Evolutionary conservation across 306 rosid genomes (phyloP).

Genomic region (Sicyos edulis): DNA sequence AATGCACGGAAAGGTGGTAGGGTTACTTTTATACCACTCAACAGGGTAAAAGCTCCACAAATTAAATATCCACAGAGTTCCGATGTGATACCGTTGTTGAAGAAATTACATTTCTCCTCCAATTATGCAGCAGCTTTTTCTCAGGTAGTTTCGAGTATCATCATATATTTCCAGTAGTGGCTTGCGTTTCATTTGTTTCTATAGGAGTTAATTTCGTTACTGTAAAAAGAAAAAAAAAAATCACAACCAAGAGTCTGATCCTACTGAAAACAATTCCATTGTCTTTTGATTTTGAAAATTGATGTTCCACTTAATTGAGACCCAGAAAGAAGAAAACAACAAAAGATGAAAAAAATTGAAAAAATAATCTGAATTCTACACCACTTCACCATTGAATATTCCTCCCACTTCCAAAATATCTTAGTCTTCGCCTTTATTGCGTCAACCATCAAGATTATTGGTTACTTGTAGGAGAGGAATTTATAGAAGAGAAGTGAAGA

Average conservation of each 20-base stretch:
- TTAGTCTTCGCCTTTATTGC: not conserved
- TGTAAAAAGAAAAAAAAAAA: no score
- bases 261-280: not conserved
- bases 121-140: slow-evolving; percentile 61
- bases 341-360: not conserved
- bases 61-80: slow-evolving; percentile 75
- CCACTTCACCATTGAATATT: slow-evolving; percentile 4
- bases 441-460: not conserved
- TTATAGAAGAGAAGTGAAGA: slow-evolving; percentile 6
- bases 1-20: slow-evolving; percentile 85
- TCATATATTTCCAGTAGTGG: not conserved
- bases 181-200: not conserved
- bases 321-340: not conserved
- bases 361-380: not conserved
- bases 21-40: slow-evolving; percentile 90
- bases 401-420: not conserved
- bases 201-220: no score
- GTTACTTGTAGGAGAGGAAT: slow-evolving; percentile 12
- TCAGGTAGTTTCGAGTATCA: slow-evolving; percentile 53
- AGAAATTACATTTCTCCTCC: slow-evolving; percentile 54
- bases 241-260: not conserved
- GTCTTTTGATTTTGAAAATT: not conserved
- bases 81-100: slow-evolving; percentile 79
- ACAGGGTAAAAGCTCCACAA: slow-evolving; percentile 77
- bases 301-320: not conserved